phyloP scores from a whole-genome alignment of 1,284 basidiomycete species.

The Cutaneotrichosporon sp. region DNA sequence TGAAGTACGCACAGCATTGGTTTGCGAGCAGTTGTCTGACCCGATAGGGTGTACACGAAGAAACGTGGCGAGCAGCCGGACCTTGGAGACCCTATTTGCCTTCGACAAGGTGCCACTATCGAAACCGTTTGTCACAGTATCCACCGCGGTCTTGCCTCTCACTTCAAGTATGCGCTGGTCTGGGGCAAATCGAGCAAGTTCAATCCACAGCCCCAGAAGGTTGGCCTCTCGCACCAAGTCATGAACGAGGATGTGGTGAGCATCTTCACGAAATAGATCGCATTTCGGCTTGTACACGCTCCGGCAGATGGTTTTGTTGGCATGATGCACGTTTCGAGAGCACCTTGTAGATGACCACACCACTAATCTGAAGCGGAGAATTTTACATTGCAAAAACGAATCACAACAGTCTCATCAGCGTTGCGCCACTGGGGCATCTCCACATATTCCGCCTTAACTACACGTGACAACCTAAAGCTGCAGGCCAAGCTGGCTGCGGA shows the following conservation, averaged over 20 bases:
- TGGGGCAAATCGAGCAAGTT: conserved; percentile 92
- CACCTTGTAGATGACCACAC: no score
- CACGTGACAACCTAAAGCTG: conserved; percentile 15
- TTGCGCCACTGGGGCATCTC: no score
- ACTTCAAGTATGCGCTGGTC: conserved; percentile 81
- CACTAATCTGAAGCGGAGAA: no score
- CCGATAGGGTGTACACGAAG: conserved; percentile 74
- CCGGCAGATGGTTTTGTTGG: no score
- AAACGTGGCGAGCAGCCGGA: conserved; percentile 92
- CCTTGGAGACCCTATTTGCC: conserved; percentile 83
- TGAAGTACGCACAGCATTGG: conserved; percentile 54
- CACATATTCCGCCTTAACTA: neutral
- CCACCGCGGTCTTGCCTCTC: conserved; percentile 79
- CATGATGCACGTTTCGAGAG: neutral
- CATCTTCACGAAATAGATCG: conserved; percentile 49
- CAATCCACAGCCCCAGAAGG: conserved; percentile 87
- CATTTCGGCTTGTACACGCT: no score
- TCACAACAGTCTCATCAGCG: no score
- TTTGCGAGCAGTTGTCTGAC: neutral
- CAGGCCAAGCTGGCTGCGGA: conserved; percentile 48
- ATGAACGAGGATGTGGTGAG: conserved; percentile 82
- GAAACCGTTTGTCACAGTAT: conserved; percentile 92
- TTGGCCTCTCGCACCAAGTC: conserved; percentile 76
- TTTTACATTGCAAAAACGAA: neutral
- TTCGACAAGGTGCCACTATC: conserved; percentile 86